A percentile compares a stretch with the other conserved stretches of the same genome.
phyloP scores from a whole-genome alignment of 2,329 filamentous ascomycete species.

The Monosporascus cannonballus region DNA sequence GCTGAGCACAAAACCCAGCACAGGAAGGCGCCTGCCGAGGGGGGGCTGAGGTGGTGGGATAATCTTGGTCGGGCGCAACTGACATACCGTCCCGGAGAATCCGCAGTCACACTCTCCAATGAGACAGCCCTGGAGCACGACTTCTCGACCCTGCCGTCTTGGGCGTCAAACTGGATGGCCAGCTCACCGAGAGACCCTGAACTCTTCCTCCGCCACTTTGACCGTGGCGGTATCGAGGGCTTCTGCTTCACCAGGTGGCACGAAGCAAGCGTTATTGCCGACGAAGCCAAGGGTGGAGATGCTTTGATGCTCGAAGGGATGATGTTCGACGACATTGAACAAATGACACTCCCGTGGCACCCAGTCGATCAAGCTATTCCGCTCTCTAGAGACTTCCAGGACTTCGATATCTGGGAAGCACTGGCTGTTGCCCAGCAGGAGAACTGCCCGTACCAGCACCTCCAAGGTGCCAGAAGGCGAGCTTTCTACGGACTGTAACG shows the following conservation, averaged over 20 bases:
- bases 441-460: too few species aligned
- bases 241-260: not conserved
- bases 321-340: slow-evolving; percentile 3
- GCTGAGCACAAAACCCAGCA: not conserved
- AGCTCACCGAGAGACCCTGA: slow-evolving; percentile 3
- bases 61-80: slow-evolving; percentile 6
- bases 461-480: too few species aligned
- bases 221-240: not conserved
- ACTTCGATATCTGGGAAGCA: slow-evolving; percentile 1
- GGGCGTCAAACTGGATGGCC: slow-evolving; percentile 10
- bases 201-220: slow-evolving; percentile 3
- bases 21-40: slow-evolving; percentile 1
- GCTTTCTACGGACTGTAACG: too few species aligned
- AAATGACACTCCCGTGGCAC: slow-evolving; percentile 5
- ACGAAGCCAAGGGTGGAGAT: not conserved
- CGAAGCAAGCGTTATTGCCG: not conserved
- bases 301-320: slow-evolving; percentile 1
- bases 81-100: not conserved
- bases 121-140: not conserved
- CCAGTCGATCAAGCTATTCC: slow-evolving; percentile 1
- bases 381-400: not conserved
- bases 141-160: slow-evolving; percentile 5
- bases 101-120: too few species aligned
- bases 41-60: slow-evolving; percentile 10
- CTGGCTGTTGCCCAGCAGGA: not conserved